These are phyloP conservation scores for Pythium plurisporium DNA, from an alignment of 352 stramenopile genomes.

Conservation along the genomic window DNA sequence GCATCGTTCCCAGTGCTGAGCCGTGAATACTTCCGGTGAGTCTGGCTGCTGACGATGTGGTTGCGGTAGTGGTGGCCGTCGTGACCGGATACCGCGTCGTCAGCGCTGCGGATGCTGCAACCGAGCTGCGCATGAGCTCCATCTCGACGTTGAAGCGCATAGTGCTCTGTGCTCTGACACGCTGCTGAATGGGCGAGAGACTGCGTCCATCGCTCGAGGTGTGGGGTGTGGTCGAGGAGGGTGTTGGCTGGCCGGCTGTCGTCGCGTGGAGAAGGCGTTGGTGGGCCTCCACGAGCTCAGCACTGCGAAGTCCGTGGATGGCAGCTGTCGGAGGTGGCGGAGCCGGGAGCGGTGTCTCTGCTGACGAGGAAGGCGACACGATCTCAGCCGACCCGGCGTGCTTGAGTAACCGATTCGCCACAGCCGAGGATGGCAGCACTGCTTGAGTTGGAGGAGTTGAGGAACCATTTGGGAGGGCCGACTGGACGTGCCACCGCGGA, in stretches of 20 bases:
- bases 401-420: slow-evolving; percentile 12
- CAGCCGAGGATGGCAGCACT: slow-evolving; percentile 2
- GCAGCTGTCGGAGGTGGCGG: slow-evolving; percentile 7
- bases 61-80: too few relatives aligned
- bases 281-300: slow-evolving; percentile 23
- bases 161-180: slow-evolving; percentile 1
- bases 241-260: background rate
- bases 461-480: background rate
- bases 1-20: background rate
- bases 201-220: background rate
- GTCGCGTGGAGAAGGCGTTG: slow-evolving; percentile 15
- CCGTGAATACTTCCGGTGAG: background rate
- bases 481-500: slow-evolving; percentile 4
- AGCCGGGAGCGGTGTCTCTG: background rate
- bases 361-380: background rate
- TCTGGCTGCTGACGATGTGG: background rate
- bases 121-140: slow-evolving; percentile 39
- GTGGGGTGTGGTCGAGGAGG: background rate
- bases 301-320: slow-evolving; percentile 16
- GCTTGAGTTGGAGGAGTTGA: background rate
- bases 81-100: background rate
- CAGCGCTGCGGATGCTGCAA: slow-evolving; percentile 7
- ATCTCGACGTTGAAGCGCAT: slow-evolving; percentile 42
- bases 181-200: slow-evolving; percentile 11
- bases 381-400: slow-evolving; percentile 7